Conservation (phyloP, 2,329 filamentous ascomycete species). For the Pleomassaria siparia region DNA sequence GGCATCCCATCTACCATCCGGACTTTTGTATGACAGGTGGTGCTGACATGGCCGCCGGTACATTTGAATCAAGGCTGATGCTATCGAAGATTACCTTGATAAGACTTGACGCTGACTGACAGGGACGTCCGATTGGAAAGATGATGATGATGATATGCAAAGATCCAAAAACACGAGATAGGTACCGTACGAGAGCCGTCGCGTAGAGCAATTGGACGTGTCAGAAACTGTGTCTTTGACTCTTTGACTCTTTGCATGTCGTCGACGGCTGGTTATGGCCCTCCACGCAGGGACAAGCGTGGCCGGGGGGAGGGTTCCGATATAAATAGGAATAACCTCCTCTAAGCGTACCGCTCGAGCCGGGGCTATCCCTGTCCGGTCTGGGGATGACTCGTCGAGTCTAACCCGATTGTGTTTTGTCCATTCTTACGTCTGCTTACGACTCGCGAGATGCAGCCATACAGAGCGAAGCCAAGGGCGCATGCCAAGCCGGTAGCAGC, state of each 20-base stretch:
- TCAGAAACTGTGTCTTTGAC: slow-evolving; percentile 23
- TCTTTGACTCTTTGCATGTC: slow-evolving; percentile 9
- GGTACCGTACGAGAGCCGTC: slow-evolving; percentile 12
- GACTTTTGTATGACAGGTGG: slow-evolving; percentile 2
- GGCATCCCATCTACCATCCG: background rate
- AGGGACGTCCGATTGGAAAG: slow-evolving; percentile 13
- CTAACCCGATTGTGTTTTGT: slow-evolving; percentile 4
- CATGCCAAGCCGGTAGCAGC: slow-evolving; percentile 19
- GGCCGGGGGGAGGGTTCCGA: slow-evolving; percentile 12
- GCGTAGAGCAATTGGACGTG: slow-evolving; percentile 30
- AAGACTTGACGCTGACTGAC: background rate
- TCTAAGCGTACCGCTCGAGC: slow-evolving; percentile 22
- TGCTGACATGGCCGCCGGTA: background rate
- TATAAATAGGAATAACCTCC: slow-evolving; percentile 40
- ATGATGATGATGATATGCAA: slow-evolving; percentile 15
- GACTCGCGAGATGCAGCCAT: slow-evolving; percentile 4
- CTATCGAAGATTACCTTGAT: background rate
- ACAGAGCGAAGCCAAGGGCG: no score
- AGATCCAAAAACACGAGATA: slow-evolving; percentile 32
- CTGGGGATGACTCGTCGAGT: slow-evolving; percentile 15
- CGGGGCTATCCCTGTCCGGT: slow-evolving; percentile 12
- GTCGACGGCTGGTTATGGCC: slow-evolving; percentile 19
- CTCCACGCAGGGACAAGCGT: slow-evolving; percentile 24
- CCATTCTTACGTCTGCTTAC: slow-evolving; percentile 17
- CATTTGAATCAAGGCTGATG: slow-evolving; percentile 7